Evolutionary conservation across 2,329 filamentous ascomycete species (phyloP), one percentile per base, ranked within the genome.

Genomic region (Fusarium nygamai): DNA sequence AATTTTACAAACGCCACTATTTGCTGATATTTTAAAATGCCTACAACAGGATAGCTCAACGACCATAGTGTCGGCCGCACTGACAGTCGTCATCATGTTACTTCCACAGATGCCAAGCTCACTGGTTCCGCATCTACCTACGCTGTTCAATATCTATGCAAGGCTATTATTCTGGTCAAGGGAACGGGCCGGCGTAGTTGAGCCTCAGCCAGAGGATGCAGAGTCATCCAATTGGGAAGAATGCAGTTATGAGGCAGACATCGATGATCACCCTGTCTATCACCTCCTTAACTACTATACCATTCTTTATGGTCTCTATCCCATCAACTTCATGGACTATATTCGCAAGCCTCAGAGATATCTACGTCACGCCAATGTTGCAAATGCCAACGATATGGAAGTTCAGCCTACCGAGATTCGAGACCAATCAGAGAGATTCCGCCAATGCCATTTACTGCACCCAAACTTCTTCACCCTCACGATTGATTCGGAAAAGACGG

Each of bases 321-420:
- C 94, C 4, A 89, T 96, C 78, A 96, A 96, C 80, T 94, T 96
- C 76, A 93, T 94, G 89, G 92, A 92, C 81, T 96, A 96, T 79
- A 92, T 96, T 71, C 89, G 93, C 64, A 96, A 96, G 78, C 93
- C 94, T 7, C 91, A 94, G 75, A 90, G 92, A 72, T 96, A 93
- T 78, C 85, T 96, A 16, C 91, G 94, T 53, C 92, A 93, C 77
- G 90, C 92, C 46, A 90, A 94, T 72, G 92, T 91, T 38, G 87
- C 89, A 9, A 90, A 91, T 56, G 88, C 91, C 3, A 92, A 95
- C 72, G 92, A 94, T 62, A 88, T 96, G 48, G 93, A 95, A 78
- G 88, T 96, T 6, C 92, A 96, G 75, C 92, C 94, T 38, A 91
- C 91, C 8, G 91, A 95, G 75, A 94, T 96, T 63, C 88, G 93